Base-by-base conservation (phyloP, 177 flowering plant species). In the Vitis hybrid region DNA sequence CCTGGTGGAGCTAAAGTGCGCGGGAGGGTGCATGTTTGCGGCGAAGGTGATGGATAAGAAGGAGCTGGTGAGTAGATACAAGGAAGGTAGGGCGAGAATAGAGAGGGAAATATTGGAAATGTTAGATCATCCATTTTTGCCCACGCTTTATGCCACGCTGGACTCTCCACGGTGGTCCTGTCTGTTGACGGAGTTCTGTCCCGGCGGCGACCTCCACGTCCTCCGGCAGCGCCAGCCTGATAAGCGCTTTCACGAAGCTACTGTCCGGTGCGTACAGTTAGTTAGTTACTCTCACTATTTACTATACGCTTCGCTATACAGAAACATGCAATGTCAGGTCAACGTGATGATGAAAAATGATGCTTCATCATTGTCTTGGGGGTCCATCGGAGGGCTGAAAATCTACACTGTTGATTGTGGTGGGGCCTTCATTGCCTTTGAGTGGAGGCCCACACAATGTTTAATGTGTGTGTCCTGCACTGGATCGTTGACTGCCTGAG, bases 191-290 rank as follows among this genome's bases (percentile, higher is more conserved):
- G 88, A 87, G 79, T 87, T 81, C 70, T 87, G 88, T 59, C 85
- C 85, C 74, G 88, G 88, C 63, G 88, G 87, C 15, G 88, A 87
- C 68, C 82, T 84, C 32, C 90, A 87, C 65, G 77, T 79, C 4
- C 86, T 85, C 79, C 82, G 86, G 11, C 88, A 83, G 45, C 77
- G 80, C 1, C 88, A 83, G 45, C 83, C 80, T 2, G 72, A 62
- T 8, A 80, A 73, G 17, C 79, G 85, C 10, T 87, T 87, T 62
- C 48, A 67, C 1, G 86, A 82, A 40, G 68, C 79, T 9, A 80
- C 85, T 1, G 86, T 80, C 74, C 54, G 86, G 89, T 86, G 40
- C 52, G 77, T 72, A 59, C 8, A 45, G 12, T 59, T 32, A 10
- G 7, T 11, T 17, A 7, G 12, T 10, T 6, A 5, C 60, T 19